Evolutionary conservation across 306 rosid species (phyloP), one percentile per base, ranked within the genome.

Genomic region (Trifolium subterraneum): DNA sequence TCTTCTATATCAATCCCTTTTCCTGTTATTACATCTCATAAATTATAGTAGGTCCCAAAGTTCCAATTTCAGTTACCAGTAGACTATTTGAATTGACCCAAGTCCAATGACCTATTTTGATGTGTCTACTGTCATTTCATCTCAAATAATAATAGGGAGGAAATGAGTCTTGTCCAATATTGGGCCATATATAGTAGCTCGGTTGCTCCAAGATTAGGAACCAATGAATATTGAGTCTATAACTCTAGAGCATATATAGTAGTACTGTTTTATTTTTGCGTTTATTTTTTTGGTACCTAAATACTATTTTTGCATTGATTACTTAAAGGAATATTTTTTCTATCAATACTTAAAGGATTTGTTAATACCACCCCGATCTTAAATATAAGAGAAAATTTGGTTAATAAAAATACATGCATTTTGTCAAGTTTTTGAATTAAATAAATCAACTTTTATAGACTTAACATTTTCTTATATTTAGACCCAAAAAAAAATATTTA

Each of bases 11-110:
- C 78, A 71, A 79, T 84, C 82, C 70, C 47, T 74, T 71, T 62
- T 36, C 64, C 20, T 45, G 31, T 77, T 78, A 44, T 36, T 36
- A 71, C 75, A 73, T 59, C 84, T 73, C 82, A 82, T 76, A 74
- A 85, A 78, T 78, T n/a, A 61, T n/a, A 61, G 92, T 88, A 74
- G 92, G 97, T 55, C 88, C 90, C 69, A 2, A 64, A 41, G 64
- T 78, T 36, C 70, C 85, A 76, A 56, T 86, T 87, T 85, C 81
- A 77, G 71, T 83, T 74, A 51, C 80, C 64, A 66, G 74, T 79
- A 54, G 74, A 70, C 81, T 79, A 74, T 44, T 76, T 68, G 67
- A 70, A 73, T 75, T 86, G 79, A 84, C 86, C 71, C 70, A 38
- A 19, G 75, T 78, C 70, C 84, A 81, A 75, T 79, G 70, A 72